phyloP scores from a whole-genome alignment of 768 basidiomycete genomes.

The Trametes cubensis region DNA sequence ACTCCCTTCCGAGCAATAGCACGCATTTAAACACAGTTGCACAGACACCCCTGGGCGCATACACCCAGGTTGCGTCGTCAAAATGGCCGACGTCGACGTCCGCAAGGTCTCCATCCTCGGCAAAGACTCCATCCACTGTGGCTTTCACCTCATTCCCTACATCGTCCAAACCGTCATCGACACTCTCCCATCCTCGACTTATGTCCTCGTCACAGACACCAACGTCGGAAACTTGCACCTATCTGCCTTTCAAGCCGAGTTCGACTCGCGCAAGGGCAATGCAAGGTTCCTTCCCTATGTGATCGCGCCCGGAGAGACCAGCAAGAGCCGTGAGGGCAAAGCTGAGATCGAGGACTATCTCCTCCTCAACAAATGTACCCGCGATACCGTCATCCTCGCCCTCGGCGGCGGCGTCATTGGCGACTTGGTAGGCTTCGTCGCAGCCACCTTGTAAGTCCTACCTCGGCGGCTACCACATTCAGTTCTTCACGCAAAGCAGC shows the following conservation, averaged over 20 bases:
- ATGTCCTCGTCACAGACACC: constrained; percentile 91
- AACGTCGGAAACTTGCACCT: constrained; percentile 86
- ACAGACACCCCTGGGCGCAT: not conserved
- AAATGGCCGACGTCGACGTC: constrained; percentile 48
- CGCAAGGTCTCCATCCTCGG: constrained; percentile 83
- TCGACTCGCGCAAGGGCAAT: constrained; percentile 44
- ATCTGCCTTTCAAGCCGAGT: constrained; percentile 64
- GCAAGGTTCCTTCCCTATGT: constrained; percentile 77
- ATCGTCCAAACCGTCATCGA: constrained; percentile 73
- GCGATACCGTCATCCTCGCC: constrained; percentile 91
- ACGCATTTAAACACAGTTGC: not conserved
- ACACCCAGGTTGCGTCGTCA: not conserved
- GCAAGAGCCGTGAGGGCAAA: constrained; percentile 90
- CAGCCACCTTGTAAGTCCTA: constrained; percentile 87
- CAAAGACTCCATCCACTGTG: constrained; percentile 87
- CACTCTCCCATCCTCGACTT: constrained; percentile 77
- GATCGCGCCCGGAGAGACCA: constrained; percentile 89
- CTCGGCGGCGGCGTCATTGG: constrained; percentile 98
- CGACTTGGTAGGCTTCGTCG: constrained; percentile 94
- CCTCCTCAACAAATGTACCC: constrained; percentile 82
- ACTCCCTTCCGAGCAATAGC: no score
- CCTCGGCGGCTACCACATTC: not conserved
- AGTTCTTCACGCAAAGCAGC: constrained; percentile 45
- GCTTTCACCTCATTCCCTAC: constrained; percentile 90
- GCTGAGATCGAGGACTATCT: constrained; percentile 94